Evolutionary conservation across 129 eudicot species (phyloP).

Genomic region (Tagetes erecta): DNA sequence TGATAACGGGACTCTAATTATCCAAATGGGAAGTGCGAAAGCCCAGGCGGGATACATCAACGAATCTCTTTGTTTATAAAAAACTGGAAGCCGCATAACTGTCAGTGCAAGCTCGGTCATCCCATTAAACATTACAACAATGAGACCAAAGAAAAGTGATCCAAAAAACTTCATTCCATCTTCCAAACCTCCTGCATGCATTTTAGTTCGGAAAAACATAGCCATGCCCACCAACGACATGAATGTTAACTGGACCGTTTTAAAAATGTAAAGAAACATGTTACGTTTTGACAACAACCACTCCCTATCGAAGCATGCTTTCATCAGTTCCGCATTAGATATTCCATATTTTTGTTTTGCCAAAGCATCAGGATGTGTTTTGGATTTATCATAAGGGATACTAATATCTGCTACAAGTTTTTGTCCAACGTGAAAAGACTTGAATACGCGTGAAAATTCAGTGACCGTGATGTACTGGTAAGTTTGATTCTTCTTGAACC

Average conservation of each 20-base stretch:
- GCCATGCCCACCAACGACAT: constrained; percentile 38
- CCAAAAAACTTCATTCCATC: constrained; percentile 40
- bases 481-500: constrained; percentile 24
- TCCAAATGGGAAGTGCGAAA: constrained; percentile 42
- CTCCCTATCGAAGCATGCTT: constrained; percentile 35
- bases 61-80: constrained; percentile 38
- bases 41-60: constrained; percentile 39
- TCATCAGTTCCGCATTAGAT: constrained; percentile 27
- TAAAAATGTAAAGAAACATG: constrained; percentile 28
- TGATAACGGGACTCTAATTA: constrained; percentile 36
- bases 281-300: constrained; percentile 42
- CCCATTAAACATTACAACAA: constrained; percentile 40
- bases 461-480: constrained; percentile 20
- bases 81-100: constrained; percentile 41
- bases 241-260: constrained; percentile 34
- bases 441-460: constrained; percentile 26
- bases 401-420: constrained; percentile 25
- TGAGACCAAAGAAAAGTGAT: constrained; percentile 34
- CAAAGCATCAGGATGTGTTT: constrained; percentile 23
- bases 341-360: constrained; percentile 33
- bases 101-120: constrained; percentile 37
- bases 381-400: constrained; percentile 31
- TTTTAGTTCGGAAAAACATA: constrained; percentile 36
- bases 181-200: constrained; percentile 37
- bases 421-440: constrained; percentile 33